Evolutionary conservation across 176 grass and related monocot species (phyloP).

Genomic region (Oryza glumipatula): DNA sequence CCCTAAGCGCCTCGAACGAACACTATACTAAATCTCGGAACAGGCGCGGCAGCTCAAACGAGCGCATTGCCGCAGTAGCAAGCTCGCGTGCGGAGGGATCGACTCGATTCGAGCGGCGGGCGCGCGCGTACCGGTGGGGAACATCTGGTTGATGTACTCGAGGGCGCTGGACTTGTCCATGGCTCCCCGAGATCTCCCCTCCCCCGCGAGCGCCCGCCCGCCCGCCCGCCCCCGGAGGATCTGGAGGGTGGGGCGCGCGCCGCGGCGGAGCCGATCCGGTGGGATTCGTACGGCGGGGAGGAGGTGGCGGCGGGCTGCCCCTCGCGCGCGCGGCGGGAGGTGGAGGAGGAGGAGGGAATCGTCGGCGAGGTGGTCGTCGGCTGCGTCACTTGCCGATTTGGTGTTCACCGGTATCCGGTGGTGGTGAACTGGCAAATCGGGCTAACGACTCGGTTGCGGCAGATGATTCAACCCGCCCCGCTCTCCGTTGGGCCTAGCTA

Average conservation of each 20-base stretch:
- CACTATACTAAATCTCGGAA: neutral
- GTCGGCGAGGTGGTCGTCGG: constrained; percentile 51
- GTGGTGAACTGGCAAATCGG: constrained; percentile 3
- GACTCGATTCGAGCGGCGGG: constrained; percentile 19
- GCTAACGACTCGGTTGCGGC: neutral
- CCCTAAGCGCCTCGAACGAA: neutral
- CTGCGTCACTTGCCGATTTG: constrained; percentile 39
- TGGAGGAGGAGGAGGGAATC: constrained; percentile 23
- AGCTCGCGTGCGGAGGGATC: constrained; percentile 16
- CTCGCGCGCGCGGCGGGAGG: neutral
- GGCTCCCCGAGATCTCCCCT: constrained; percentile 42
- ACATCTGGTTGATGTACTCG: constrained; percentile 99
- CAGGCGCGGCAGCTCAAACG: constrained; percentile 24
- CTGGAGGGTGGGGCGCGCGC: constrained; percentile 24
- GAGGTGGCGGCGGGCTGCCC: neutral
- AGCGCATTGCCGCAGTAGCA: constrained; percentile 44
- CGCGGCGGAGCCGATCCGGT: constrained; percentile 34
- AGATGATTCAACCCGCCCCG: neutral
- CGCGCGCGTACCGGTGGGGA: constrained; percentile 68
- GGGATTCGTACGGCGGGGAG: neutral
- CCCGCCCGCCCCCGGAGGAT: constrained; percentile 41
- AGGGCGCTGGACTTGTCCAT: constrained; percentile 98
- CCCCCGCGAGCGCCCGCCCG: neutral
- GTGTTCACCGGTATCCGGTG: constrained; percentile 35
- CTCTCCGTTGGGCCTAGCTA: neutral